Evolutionary conservation across 768 basidiomycete genomes (phyloP).

Genomic region (Coprinopsis cinerea): DNA sequence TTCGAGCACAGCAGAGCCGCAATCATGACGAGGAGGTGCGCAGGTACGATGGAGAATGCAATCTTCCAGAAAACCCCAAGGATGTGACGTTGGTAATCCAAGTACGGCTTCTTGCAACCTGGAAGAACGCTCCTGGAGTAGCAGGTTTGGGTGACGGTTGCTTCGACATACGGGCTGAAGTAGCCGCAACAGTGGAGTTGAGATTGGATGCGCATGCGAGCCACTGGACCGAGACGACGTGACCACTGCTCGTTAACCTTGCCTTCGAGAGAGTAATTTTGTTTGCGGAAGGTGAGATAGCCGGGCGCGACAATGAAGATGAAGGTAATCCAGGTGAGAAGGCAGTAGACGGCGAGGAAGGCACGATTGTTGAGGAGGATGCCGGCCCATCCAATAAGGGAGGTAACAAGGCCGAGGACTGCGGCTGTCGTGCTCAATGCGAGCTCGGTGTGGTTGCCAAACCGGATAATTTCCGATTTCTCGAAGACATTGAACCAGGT

Average conservation of each 20-base stretch:
- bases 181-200: slow-evolving; percentile 75
- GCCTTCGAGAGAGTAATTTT: slow-evolving; percentile 56
- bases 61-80: slow-evolving; percentile 59
- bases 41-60: slow-evolving; percentile 60
- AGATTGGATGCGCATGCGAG: slow-evolving; percentile 64
- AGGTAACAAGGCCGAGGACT: slow-evolving; percentile 52
- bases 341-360: slow-evolving; percentile 76
- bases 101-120: slow-evolving; percentile 66
- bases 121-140: slow-evolving; percentile 65
- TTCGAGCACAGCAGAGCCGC: slow-evolving; percentile 65
- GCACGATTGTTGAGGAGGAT: slow-evolving; percentile 81
- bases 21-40: slow-evolving; percentile 60
- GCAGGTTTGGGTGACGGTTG: slow-evolving; percentile 65
- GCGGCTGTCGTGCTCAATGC: slow-evolving; percentile 66
- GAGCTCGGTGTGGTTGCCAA: slow-evolving; percentile 63
- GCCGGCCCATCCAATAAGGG: slow-evolving; percentile 74
- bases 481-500: slow-evolving; percentile 76
- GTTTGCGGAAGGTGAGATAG: slow-evolving; percentile 70
- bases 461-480: slow-evolving; percentile 61
- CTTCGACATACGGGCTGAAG: slow-evolving; percentile 75
- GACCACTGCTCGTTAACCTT: slow-evolving; percentile 78
- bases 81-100: slow-evolving; percentile 48
- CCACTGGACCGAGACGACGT: slow-evolving; percentile 44
- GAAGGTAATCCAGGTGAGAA: slow-evolving; percentile 72
- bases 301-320: slow-evolving; percentile 70